Evolutionary conservation across 345 rosid species (phyloP), one percentile per base, ranked within the genome.

Genomic region (Nephelium lappaceum): DNA sequence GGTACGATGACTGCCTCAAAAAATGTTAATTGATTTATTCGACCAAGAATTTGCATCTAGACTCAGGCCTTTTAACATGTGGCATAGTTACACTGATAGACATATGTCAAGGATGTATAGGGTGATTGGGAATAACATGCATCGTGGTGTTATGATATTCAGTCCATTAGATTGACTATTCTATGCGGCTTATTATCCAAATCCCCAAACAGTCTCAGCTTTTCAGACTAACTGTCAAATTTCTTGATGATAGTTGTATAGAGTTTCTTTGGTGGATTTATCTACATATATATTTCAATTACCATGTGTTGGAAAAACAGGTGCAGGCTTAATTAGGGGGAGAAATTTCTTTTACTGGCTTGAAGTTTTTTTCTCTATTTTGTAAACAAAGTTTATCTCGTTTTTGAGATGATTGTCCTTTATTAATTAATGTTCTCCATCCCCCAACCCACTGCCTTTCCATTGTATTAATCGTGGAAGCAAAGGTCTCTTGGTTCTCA

Each of bases 1-100:
- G 73, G 19, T 65, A 49, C 25, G 42, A 47, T 78, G 58, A 62
- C 77, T 57, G n/a, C 24, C 70, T 63, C 63, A 5, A 27, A 72
- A 69, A 71, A n/a, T 61, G 72, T 27, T 38, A 45, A 14, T 65
- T 14, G 43, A 24, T 74, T 36, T 74, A 4, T 9, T 64, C 6
- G 36, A 75, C 0, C 39, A 66, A 65, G 41, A 41, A 27, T 58
- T 62, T 69, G 66, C 71, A 58, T 25, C 69, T 47, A 43, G n/a
- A 24, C 19, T 23, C 12, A 16, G 18, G 53, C 45, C 9, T 73
- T n/a, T 51, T n/a, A 67, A 14, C 71, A 72, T 58, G 6, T 58
- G 49, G 67, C 31, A 58, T 53, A 72, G 8, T n/a, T n/a, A n/a
- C n/a, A n/a, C n/a, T n/a, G n/a, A n/a, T n/a, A n/a, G n/a, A n/a